These are phyloP conservation scores for Primulina eburnea DNA, from an alignment of 257 asterid genomes.

Conservation along the genomic window DNA sequence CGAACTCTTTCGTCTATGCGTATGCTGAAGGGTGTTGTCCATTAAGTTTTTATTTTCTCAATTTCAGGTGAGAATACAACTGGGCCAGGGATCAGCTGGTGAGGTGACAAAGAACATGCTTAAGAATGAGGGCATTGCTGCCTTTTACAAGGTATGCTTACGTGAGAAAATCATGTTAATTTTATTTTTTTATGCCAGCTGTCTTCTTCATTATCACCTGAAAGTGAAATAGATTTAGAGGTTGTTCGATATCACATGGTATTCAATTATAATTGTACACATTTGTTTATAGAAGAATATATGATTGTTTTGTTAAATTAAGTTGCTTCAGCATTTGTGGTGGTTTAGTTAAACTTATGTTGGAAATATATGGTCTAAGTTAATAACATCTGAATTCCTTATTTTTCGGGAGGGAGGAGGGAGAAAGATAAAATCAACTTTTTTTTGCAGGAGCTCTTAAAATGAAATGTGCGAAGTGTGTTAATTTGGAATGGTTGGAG, in stretches of 20 bases:
- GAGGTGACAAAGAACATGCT: conserved; percentile 70
- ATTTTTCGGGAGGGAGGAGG: neutral
- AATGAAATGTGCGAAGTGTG: neutral
- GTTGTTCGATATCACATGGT: neutral
- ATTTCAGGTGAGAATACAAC: conserved; percentile 86
- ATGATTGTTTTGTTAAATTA: neutral
- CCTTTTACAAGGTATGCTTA: conserved; percentile 79
- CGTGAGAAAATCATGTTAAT: neutral
- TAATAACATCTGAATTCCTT: neutral
- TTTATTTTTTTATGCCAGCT: neutral
- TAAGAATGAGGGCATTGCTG: conserved; percentile 76
- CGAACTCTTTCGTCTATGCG: neutral
- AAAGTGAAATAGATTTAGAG: neutral
- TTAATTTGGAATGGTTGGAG: no score
- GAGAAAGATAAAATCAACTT: neutral
- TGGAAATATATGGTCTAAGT: neutral
- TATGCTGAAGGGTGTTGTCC: conserved; percentile 22
- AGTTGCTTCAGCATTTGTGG: neutral
- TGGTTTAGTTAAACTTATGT: neutral
- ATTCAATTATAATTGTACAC: neutral
- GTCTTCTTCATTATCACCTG: conserved; percentile 10
- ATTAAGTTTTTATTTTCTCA: conserved; percentile 18
- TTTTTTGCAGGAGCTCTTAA: neutral
- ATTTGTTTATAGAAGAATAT: neutral
- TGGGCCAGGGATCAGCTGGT: conserved; percentile 97